Conservation (phyloP, 768 basidiomycete species). For the Phylloporus arenicola region DNA sequence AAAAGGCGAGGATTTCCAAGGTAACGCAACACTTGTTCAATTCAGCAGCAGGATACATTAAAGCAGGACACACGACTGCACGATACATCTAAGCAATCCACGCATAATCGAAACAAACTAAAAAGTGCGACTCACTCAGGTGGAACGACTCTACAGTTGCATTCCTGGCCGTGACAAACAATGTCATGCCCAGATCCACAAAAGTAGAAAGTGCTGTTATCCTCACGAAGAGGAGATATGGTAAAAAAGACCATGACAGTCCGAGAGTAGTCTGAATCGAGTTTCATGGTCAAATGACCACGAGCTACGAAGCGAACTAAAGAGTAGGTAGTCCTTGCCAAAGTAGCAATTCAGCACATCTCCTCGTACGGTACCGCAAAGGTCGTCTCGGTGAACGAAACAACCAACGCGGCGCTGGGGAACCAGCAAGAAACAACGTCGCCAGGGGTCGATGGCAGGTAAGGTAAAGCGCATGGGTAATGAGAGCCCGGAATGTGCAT, state of each 20-base stretch:
- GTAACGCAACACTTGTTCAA: background rate
- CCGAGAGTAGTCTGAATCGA: constrained; percentile 35
- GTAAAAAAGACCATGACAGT: constrained; percentile 15
- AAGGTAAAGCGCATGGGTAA: background rate
- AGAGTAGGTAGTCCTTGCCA: constrained; percentile 6
- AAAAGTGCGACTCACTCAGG: too few species aligned
- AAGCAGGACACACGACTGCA: background rate
- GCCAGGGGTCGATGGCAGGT: background rate
- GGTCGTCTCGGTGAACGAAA: background rate
- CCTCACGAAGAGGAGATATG: constrained; percentile 14
- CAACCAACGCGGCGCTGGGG: constrained; percentile 1
- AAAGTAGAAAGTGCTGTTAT: background rate
- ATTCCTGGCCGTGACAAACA: background rate
- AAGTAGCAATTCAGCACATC: constrained; percentile 1
- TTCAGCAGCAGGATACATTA: background rate
- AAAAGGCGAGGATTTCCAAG: too few species aligned
- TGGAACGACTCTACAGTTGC: background rate
- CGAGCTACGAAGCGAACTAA: constrained; percentile 30
- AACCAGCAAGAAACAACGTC: constrained; percentile 7
- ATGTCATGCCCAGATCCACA: background rate
- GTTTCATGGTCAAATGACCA: constrained; percentile 16
- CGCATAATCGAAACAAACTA: too few species aligned
- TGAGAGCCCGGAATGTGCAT: background rate
- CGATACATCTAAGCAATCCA: too few species aligned
- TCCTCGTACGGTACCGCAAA: constrained; percentile 16